phyloP scores from a whole-genome alignment of 2,329 filamentous ascomycete genomes.

The Colletotrichum sp. region DNA sequence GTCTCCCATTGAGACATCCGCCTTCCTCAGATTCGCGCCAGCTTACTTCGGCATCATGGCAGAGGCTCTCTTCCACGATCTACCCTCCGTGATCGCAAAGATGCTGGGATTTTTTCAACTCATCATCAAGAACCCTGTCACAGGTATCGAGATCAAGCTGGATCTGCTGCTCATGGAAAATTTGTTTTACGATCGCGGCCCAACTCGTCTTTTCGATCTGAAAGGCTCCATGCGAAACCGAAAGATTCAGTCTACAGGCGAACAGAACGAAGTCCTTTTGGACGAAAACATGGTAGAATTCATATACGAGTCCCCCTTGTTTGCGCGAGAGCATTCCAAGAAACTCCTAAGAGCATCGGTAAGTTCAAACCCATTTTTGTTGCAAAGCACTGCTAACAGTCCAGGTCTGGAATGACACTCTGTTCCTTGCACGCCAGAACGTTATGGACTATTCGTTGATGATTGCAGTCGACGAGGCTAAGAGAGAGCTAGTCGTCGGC shows the following conservation, averaged over 20 bases:
- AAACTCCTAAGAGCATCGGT: constrained; percentile 85
- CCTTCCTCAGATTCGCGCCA: constrained; percentile 93
- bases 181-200: constrained; percentile 91
- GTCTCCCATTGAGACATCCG: constrained; percentile 88
- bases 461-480: constrained; percentile 92
- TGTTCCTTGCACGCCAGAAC: constrained; percentile 92
- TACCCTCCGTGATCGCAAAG: constrained; percentile 97
- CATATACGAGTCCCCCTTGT: constrained; percentile 96
- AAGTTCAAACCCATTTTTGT: neutral
- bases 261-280: constrained; percentile 93
- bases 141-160: constrained; percentile 91
- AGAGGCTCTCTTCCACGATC: constrained; percentile 90
- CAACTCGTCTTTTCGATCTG: constrained; percentile 90
- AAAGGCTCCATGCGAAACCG: constrained; percentile 99
- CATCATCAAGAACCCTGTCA: constrained; percentile 92
- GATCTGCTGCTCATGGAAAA: constrained; percentile 97
- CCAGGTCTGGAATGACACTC: constrained; percentile 88
- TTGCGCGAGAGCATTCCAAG: constrained; percentile 94
- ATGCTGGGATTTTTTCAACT: constrained; percentile 99
- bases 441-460: constrained; percentile 99
- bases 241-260: constrained; percentile 93
- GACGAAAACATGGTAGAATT: constrained; percentile 99
- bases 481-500: constrained; percentile 91
- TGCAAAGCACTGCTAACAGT: neutral
- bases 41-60: constrained; percentile 98